Conservation (phyloP, 352 stramenopile genomes). For the Globisporangium viniferum region DNA sequence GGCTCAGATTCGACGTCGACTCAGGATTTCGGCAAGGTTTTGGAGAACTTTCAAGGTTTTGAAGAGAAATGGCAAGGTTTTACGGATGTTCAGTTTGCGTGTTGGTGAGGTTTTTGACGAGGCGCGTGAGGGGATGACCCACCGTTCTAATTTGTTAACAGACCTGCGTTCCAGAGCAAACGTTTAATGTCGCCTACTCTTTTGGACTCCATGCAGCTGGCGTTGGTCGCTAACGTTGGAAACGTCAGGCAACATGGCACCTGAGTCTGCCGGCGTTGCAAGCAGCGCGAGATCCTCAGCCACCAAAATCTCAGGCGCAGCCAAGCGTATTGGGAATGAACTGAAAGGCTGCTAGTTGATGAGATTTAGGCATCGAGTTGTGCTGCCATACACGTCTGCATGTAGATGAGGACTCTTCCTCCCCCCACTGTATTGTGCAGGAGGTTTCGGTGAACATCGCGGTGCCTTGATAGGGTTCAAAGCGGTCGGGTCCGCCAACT, state of each 20-base stretch:
- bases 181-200: not conserved
- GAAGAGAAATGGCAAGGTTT: not conserved
- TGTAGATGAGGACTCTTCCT: too few species aligned
- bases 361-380: too few species aligned
- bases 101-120: not conserved
- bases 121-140: not conserved
- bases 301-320: not conserved
- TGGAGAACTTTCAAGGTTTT: not conserved
- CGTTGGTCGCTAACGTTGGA: constrained; percentile 11
- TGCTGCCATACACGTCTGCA: too few species aligned
- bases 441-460: too few species aligned
- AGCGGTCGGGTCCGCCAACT: too few species aligned
- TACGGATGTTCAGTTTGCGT: not conserved
- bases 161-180: not conserved
- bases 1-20: constrained; percentile 6
- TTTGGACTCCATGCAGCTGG: not conserved
- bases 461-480: too few species aligned
- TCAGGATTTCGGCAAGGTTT: constrained; percentile 10
- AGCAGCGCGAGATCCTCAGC: not conserved
- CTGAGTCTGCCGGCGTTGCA: constrained; percentile 11
- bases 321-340: too few species aligned
- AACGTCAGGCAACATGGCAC: constrained; percentile 8
- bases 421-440: too few species aligned
- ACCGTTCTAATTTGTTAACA: not conserved
- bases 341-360: too few species aligned